A percentile compares a stretch with the other conserved stretches of the same genome.
Evolutionary conservation across 2,329 filamentous ascomycete genomes (phyloP).

Genomic region (Calonectria pseudoturangicola): DNA sequence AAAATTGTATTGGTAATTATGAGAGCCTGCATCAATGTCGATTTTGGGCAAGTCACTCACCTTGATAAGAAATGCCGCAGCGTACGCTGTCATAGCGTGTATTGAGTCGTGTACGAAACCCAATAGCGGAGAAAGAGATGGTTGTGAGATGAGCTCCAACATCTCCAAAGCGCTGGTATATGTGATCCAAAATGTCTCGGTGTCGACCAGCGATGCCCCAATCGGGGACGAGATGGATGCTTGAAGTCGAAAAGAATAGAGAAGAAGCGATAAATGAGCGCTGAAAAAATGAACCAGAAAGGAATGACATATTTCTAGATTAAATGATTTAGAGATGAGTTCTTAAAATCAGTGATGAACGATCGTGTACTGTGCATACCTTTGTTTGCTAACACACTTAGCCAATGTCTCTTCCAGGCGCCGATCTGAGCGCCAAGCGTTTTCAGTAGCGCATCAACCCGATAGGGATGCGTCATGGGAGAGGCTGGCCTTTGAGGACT

Average conservation of each 20-base stretch:
- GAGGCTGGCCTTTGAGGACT: not conserved
- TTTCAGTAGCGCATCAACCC: conserved; percentile 50
- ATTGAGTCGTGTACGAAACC: conserved; percentile 64
- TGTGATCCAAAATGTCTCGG: conserved; percentile 57
- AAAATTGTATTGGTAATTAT: not conserved
- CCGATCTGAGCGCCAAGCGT: conserved; percentile 51
- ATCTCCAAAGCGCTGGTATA: conserved; percentile 56
- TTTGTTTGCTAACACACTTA: conserved; percentile 30
- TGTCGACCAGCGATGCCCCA: conserved; percentile 43
- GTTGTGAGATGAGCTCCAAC: conserved; percentile 57
- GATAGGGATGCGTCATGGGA: conserved; percentile 39
- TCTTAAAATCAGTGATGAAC: too few species aligned
- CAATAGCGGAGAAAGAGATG: conserved; percentile 53
- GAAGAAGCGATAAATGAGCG: conserved; percentile 59
- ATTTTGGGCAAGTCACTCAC: conserved; percentile 36
- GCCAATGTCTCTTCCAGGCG: conserved; percentile 49
- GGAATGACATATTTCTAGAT: conserved; percentile 53
- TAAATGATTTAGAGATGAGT: not conserved
- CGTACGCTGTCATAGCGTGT: conserved; percentile 65
- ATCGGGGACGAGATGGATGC: conserved; percentile 52
- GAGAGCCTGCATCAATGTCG: too few species aligned
- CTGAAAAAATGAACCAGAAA: conserved; percentile 63
- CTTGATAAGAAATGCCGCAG: conserved; percentile 62
- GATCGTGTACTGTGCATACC: not conserved
- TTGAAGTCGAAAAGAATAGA: conserved; percentile 61